These are phyloP conservation scores for Blastocystis sp. DNA, from an alignment of 352 stramenopile genomes.

Conservation along the genomic window DNA sequence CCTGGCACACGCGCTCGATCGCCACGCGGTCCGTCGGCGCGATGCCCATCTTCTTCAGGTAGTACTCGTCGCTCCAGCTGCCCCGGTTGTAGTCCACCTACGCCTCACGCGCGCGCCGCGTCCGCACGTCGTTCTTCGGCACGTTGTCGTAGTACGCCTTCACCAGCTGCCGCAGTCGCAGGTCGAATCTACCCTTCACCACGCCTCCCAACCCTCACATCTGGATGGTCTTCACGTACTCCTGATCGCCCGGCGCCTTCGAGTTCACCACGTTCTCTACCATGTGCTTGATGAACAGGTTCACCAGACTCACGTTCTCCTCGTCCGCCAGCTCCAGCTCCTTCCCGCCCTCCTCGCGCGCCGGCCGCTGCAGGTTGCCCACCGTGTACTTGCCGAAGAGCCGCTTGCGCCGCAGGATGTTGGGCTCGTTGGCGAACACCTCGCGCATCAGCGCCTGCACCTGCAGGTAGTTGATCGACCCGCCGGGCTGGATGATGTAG, in stretches of 20 bases:
- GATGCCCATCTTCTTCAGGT: constrained; percentile 43
- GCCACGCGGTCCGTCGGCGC: constrained; percentile 21
- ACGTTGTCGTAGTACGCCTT: constrained; percentile 58
- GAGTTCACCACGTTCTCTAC: constrained; percentile 45
- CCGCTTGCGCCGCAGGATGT: constrained; percentile 53
- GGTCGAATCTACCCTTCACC: constrained; percentile 48
- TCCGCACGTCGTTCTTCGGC: constrained; percentile 42
- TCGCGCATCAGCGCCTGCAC: constrained; percentile 54
- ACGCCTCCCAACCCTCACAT: background rate
- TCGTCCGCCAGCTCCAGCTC: constrained; percentile 21
- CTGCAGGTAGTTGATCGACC: constrained; percentile 61
- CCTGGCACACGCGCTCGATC: constrained; percentile 58
- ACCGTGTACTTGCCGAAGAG: constrained; percentile 59
- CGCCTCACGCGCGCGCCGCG: background rate
- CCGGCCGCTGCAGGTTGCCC: constrained; percentile 16
- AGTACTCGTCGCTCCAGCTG: constrained; percentile 43
- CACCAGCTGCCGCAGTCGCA: constrained; percentile 53
- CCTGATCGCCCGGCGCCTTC: background rate
- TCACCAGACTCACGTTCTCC: constrained; percentile 51
- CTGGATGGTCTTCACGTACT: constrained; percentile 58
- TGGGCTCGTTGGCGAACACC: constrained; percentile 45
- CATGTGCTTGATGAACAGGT: constrained; percentile 59
- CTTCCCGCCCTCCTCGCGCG: background rate
- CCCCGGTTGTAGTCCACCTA: constrained; percentile 40
- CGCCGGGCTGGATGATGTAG: constrained; percentile 59